Base-by-base conservation (phyloP, 2,329 filamentous ascomycete genomes). In the Aspergillus hortae region DNA sequence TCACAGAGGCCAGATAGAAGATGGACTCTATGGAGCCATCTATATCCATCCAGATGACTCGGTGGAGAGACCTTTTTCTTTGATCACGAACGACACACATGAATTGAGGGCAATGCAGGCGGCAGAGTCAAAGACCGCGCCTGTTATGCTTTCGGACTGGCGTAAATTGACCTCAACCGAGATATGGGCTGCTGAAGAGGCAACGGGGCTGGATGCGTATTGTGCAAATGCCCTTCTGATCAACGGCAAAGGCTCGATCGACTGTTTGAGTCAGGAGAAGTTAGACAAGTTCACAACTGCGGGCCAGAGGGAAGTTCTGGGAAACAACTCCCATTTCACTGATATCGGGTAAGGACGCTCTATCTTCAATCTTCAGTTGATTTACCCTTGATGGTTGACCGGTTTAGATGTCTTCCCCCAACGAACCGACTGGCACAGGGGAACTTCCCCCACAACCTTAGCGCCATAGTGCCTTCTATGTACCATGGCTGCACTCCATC, bases 211-310 rank as follows among this genome's bases (percentile, higher is more conserved):
- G 30, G 68, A 77, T 4, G 71, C 80, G n/a, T 69, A 75, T 0
- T 86, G 83, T 67, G 80, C 80, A 58, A 82, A 85, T 57, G 77
- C 81, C 0, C 68, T 86, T 10, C 66, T 85, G 2, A 69, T 86
- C 47, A 85, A 86, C 49, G 83, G 83, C 32, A 80, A 82, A 60
- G 82, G 82, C 4, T 72, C 73, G 0, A 76, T 81, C 0, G 63
- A 74, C 32, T 85, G 83, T 59, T 67, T 79, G 32, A 60, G 72
- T 0, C 64, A 66, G n/a, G 69, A 71, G 3, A 67, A 77, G 25
- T 67, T 82, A 6, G 64, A 69, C 21, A 56, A 70, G 4, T 71
- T 64, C 49, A 67, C 69, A 0, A 67, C 64, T 7, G 33, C 15
- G 23, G 44, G 27, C 4, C 54, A 57, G 30, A 56, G 32, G 41